A percentile compares a stretch with the other conserved stretches of the same genome.
These are phyloP conservation scores for Artemisia tridentata DNA, from an alignment of 129 eudicot species.

Conservation along the genomic window DNA sequence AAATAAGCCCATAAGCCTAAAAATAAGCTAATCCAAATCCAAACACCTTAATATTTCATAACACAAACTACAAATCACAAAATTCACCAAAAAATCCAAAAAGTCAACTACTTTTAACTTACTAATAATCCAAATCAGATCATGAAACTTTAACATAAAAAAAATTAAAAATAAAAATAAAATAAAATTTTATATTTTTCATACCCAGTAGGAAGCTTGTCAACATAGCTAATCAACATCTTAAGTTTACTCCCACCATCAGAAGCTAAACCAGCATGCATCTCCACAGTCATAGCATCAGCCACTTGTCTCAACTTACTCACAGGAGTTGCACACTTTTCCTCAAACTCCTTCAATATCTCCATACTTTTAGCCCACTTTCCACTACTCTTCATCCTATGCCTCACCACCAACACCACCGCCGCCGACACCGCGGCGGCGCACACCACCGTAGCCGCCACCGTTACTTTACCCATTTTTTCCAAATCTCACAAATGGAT, in stretches of 20 bases:
- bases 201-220: conserved; percentile 96
- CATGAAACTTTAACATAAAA: conserved; percentile 19
- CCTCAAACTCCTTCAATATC: conserved; percentile 70
- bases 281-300: conserved; percentile 96
- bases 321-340: conserved; percentile 58
- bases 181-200: neutral
- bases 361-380: conserved; percentile 66
- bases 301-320: conserved; percentile 79
- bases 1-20: too few species aligned
- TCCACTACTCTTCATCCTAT: conserved; percentile 66
- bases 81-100: neutral
- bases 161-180: conserved; percentile 2
- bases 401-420: conserved; percentile 65
- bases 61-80: neutral
- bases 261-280: conserved; percentile 97
- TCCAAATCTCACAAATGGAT: conserved; percentile 1
- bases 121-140: conserved; percentile 19
- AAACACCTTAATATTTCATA: neutral
- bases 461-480: conserved; percentile 74
- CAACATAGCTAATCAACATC: conserved; percentile 96
- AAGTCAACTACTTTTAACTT: conserved; percentile 16
- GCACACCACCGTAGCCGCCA: conserved; percentile 64
- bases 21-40: too few species aligned
- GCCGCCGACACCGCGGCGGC: conserved; percentile 80
- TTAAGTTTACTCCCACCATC: conserved; percentile 97